Conservation (phyloP, 2,329 filamentous ascomycete genomes). For the Fusarium chlamydosporum region DNA sequence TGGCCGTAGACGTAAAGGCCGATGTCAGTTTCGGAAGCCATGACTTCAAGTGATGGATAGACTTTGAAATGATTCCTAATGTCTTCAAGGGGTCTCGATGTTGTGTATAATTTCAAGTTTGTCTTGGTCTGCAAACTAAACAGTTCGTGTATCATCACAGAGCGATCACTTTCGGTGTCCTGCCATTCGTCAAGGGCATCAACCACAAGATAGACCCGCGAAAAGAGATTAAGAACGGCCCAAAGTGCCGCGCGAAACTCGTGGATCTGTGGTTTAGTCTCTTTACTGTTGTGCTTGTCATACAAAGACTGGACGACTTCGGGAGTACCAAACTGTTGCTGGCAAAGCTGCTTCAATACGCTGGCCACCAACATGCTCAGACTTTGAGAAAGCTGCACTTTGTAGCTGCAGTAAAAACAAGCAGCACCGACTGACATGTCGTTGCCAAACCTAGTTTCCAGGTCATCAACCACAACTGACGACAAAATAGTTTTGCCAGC, state of each 20-base stretch:
- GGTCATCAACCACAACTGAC: background rate
- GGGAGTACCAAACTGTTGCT: background rate
- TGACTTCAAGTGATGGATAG: background rate
- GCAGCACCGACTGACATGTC: background rate
- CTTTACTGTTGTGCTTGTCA: background rate
- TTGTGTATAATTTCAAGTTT: conserved; percentile 1
- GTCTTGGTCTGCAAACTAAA: background rate
- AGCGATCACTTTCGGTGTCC: background rate
- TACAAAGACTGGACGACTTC: background rate
- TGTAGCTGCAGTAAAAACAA: background rate
- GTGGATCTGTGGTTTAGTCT: background rate
- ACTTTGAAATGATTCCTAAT: background rate
- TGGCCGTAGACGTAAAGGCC: background rate
- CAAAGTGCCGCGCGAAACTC: background rate
- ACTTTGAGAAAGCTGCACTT: background rate
- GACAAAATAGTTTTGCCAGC: background rate
- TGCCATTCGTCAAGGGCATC: background rate
- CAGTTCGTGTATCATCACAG: background rate
- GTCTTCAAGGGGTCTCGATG: conserved; percentile 1
- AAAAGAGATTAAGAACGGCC: background rate
- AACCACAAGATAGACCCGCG: background rate
- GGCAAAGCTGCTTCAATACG: background rate
- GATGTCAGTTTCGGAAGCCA: background rate
- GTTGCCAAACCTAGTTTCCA: background rate
- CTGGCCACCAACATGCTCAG: background rate